These are phyloP conservation scores for Diplogelasinospora grovesii DNA, from an alignment of 495 filamentous ascomycete species.

Conservation along the genomic window DNA sequence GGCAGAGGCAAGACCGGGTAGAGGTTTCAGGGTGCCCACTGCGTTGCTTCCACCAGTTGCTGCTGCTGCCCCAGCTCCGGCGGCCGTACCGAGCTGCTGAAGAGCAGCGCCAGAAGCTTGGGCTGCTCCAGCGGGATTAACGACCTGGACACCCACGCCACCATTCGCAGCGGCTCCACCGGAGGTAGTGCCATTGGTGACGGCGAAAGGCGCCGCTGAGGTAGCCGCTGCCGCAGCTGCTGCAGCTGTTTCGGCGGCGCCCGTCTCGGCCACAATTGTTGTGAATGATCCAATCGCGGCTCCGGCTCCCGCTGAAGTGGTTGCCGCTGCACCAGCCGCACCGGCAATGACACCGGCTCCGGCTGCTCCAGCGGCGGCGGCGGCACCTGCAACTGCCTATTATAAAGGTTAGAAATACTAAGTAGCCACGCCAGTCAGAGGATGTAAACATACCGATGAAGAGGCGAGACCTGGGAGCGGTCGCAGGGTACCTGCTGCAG, in stretches of 20 bases:
- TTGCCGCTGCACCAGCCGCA: background rate
- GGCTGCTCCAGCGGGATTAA: constrained; percentile 5
- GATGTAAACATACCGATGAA: background rate
- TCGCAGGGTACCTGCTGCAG: background rate
- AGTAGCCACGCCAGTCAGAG: background rate
- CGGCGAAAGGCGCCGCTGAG: background rate
- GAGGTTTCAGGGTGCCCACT: background rate
- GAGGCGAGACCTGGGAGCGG: background rate
- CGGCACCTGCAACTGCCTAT: constrained; percentile 1
- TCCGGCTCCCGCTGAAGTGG: too few species aligned
- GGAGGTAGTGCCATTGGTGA: background rate
- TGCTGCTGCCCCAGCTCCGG: constrained; percentile 1
- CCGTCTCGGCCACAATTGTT: background rate
- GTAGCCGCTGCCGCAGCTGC: background rate
- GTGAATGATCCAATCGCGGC: background rate
- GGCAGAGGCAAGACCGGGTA: background rate
- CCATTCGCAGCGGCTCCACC: background rate
- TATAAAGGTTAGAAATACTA: background rate
- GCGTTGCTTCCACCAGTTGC: background rate
- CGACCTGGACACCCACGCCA: background rate
- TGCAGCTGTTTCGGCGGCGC: background rate
- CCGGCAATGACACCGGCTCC: background rate
- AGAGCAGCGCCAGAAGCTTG: background rate
- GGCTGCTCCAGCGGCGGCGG: background rate
- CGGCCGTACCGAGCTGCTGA: constrained; percentile 4